phyloP scores from a whole-genome alignment of 2,329 filamentous ascomycete species.

The Fusarium buxicola region DNA sequence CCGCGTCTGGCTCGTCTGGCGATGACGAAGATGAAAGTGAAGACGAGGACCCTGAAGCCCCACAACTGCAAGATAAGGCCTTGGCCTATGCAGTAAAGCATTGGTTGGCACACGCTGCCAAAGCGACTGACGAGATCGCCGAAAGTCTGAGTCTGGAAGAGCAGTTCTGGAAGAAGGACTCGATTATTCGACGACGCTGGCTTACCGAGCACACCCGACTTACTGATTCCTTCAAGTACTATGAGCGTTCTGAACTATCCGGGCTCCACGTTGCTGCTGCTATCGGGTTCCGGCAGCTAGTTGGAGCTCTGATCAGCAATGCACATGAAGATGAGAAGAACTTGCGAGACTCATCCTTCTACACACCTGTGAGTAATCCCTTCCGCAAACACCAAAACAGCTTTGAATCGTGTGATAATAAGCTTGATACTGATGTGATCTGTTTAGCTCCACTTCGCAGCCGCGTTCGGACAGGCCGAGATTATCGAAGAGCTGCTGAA shows the following conservation, averaged over 20 bases:
- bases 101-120: constrained; percentile 56
- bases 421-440: constrained; percentile 41
- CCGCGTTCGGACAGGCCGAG: constrained; percentile 15
- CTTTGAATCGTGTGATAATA: constrained; percentile 40
- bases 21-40: constrained; percentile 26
- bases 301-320: constrained; percentile 53
- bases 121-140: constrained; percentile 56
- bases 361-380: constrained; percentile 50
- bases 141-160: constrained; percentile 53
- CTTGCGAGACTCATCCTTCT: constrained; percentile 45
- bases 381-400: neutral
- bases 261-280: constrained; percentile 54
- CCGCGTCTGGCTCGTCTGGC: constrained; percentile 5
- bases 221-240: constrained; percentile 48
- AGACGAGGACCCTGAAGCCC: constrained; percentile 45
- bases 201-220: constrained; percentile 50
- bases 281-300: constrained; percentile 54
- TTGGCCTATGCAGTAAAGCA: constrained; percentile 54
- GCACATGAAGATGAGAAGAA: constrained; percentile 52
- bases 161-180: constrained; percentile 54
- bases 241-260: constrained; percentile 47
- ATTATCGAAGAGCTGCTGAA: constrained; percentile 30
- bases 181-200: constrained; percentile 53
- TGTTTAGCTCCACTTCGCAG: constrained; percentile 30
- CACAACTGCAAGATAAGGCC: constrained; percentile 42